Conservation (phyloP, 139 green algal genomes). For the Zygnema circumcarinatum region DNA sequence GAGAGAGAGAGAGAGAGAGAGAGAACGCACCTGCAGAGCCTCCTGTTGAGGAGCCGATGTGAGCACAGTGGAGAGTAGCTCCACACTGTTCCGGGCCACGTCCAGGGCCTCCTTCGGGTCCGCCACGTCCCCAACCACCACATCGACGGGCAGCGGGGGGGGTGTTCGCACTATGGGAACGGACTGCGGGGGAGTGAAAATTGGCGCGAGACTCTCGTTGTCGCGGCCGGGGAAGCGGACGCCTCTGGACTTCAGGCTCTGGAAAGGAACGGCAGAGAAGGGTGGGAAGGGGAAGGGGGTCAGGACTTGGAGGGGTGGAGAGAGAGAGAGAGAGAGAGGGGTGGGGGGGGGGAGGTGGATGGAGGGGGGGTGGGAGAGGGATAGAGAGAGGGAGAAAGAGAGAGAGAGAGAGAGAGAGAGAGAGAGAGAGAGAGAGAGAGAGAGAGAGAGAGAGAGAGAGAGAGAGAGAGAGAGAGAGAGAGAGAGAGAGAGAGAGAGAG, state of each 20-base stretch:
- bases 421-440: conserved; percentile 40
- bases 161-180: conserved; percentile 1
- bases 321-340: neutral
- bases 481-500: conserved; percentile 29
- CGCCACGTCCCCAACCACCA: conserved; percentile 24
- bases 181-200: conserved; percentile 47
- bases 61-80: conserved; percentile 47
- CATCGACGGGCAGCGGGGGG: neutral
- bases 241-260: conserved; percentile 34
- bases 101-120: conserved; percentile 36
- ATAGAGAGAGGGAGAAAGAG: neutral
- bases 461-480: conserved; percentile 37
- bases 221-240: conserved; percentile 36
- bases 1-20: neutral
- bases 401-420: conserved; percentile 16
- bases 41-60: conserved; percentile 32
- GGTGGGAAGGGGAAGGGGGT: neutral
- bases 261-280: neutral
- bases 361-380: neutral
- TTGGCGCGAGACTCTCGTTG: conserved; percentile 44
- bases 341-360: neutral
- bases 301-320: neutral
- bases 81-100: conserved; percentile 29
- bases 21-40: conserved; percentile 30
- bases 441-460: conserved; percentile 43